Conservation (phyloP, 352 stramenopile species). For the Phytophthora fragariaefolia region DNA sequence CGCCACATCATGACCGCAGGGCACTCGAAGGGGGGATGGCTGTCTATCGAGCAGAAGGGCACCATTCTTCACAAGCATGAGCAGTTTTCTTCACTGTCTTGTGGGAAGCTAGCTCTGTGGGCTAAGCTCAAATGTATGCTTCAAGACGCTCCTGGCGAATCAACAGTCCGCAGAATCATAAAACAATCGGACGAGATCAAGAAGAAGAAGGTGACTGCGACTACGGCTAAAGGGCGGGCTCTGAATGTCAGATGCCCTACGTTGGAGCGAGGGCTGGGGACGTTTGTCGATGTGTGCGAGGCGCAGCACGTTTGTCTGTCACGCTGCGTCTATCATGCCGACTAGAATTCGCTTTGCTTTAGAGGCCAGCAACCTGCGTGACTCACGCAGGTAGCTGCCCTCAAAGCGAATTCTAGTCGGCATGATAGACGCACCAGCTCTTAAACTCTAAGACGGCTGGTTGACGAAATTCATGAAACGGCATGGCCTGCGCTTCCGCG, state of each 20-base stretch:
- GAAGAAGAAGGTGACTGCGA: neutral
- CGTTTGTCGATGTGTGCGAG: no score
- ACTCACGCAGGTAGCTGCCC: no score
- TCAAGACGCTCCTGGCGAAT: neutral
- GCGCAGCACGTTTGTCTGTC: no score
- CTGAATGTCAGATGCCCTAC: neutral
- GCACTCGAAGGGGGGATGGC: no score
- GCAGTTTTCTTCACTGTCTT: neutral
- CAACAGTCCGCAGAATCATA: neutral
- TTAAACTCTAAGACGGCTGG: neutral
- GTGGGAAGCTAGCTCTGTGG: neutral
- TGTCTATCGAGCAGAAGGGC: neutral
- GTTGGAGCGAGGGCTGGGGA: neutral
- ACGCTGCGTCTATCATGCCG: no score
- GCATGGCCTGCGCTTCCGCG: neutral
- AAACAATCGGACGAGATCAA: neutral
- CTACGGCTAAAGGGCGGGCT: neutral
- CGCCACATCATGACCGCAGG: no score
- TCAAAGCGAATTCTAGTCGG: no score
- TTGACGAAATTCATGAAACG: neutral
- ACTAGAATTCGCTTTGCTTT: no score
- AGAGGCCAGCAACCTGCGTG: no score
- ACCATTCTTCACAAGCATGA: neutral
- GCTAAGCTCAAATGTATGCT: neutral
- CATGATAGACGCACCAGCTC: no score